phyloP scores from a whole-genome alignment of 2,329 filamentous ascomycete species.

The Talaromyces sp. region DNA sequence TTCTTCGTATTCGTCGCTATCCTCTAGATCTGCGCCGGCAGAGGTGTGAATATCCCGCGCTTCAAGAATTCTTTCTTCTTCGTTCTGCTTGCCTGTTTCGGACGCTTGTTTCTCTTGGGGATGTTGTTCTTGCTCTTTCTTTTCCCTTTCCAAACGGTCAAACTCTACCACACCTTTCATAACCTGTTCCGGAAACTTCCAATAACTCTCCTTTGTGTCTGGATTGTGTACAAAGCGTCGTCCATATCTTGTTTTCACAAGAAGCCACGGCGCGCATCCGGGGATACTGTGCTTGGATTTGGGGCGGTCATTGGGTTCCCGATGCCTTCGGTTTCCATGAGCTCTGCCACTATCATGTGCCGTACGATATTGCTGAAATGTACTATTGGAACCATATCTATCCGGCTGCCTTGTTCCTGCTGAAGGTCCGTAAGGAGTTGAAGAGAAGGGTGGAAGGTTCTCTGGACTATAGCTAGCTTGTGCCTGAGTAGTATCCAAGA shows the following conservation, averaged over 20 bases:
- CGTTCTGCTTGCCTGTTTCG: constrained; percentile 18
- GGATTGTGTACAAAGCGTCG: constrained; percentile 88
- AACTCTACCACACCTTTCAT: constrained; percentile 71
- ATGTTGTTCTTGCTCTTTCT: constrained; percentile 55
- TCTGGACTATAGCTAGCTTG: constrained; percentile 31
- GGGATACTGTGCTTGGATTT: constrained; percentile 76
- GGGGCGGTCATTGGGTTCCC: constrained; percentile 74
- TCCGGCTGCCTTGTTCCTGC: constrained; percentile 16
- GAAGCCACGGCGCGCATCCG: constrained; percentile 77
- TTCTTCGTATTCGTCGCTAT: constrained; percentile 74
- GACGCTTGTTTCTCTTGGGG: constrained; percentile 25
- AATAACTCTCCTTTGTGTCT: constrained; percentile 82
- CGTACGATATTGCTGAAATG: constrained; percentile 38
- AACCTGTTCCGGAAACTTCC: constrained; percentile 87
- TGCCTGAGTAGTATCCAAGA: constrained; percentile 41
- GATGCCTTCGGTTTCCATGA: constrained; percentile 59
- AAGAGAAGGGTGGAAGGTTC: constrained; percentile 36
- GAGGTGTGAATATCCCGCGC: constrained; percentile 14
- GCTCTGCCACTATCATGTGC: constrained; percentile 51
- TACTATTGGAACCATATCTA: constrained; percentile 30
- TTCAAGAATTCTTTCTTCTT: constrained; percentile 21
- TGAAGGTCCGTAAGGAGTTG: constrained; percentile 29
- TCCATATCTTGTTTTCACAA: constrained; percentile 89
- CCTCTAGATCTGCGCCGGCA: constrained; percentile 39
- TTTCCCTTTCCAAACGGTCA: constrained; percentile 67